Evolutionary conservation across 306 rosid species (phyloP).

Genomic region (Psophocarpus tetragonolobus): DNA sequence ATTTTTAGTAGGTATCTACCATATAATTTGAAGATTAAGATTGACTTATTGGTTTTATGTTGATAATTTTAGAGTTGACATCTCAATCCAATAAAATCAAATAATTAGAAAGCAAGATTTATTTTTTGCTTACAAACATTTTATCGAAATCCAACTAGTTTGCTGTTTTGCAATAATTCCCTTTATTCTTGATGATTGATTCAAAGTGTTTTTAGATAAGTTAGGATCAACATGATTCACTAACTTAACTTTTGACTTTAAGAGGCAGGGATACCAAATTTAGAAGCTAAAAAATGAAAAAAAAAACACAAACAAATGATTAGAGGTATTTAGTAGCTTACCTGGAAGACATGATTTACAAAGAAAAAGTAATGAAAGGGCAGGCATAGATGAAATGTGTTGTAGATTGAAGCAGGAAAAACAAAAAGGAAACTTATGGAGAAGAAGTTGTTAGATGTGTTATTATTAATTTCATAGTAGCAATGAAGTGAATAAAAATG

Average conservation of each 20-base stretch:
- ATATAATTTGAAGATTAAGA: neutral
- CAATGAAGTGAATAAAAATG: no score
- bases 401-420: no score
- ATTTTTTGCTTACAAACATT: neutral
- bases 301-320: neutral
- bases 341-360: neutral
- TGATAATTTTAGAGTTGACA: neutral
- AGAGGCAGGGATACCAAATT: neutral
- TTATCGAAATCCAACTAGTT: neutral
- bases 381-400: no score
- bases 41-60: neutral
- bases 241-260: neutral
- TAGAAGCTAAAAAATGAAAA: conserved; percentile 1
- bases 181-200: neutral
- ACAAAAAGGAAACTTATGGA: no score
- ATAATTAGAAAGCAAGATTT: neutral
- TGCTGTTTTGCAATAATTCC: neutral
- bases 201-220: neutral
- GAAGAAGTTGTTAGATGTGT: neutral
- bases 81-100: neutral
- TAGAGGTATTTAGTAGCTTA: neutral
- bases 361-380: no score
- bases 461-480: neutral
- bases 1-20: neutral
- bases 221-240: neutral